Percentiles rank a stretch among this genome's conserved stretches.
Evolutionary conservation across 371 early-diverging fungal species (phyloP).

Genomic region (Apophysomyces trapeziformis): DNA sequence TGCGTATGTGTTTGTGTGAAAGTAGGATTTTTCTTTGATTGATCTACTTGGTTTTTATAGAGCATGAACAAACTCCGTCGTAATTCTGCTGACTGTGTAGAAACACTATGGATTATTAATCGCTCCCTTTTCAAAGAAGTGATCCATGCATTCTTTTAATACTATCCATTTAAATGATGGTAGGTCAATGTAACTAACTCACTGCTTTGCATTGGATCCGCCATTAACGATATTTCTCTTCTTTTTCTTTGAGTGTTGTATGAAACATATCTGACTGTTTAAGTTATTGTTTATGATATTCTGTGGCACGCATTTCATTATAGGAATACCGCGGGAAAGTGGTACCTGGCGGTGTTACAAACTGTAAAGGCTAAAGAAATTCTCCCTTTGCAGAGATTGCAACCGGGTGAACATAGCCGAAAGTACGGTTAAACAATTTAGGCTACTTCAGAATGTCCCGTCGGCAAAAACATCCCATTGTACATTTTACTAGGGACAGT

Average conservation of each 20-base stretch:
- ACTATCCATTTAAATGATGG: too few species aligned
- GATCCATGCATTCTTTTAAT: too few species aligned
- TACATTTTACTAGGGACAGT: background rate
- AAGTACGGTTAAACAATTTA: background rate
- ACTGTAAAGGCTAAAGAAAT: background rate
- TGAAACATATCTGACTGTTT: too few species aligned
- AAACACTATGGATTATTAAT: constrained; percentile 1
- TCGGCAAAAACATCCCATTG: constrained; percentile 6
- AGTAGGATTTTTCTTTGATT: background rate
- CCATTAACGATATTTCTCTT: too few species aligned
- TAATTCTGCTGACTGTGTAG: constrained; percentile 1
- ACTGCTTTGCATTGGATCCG: too few species aligned
- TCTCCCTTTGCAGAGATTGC: too few species aligned
- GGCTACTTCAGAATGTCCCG: constrained; percentile 7
- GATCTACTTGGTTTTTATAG: background rate
- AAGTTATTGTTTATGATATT: too few species aligned
- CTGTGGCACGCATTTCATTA: background rate
- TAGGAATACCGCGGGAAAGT: background rate
- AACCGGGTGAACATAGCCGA: background rate
- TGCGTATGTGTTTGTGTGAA: background rate
- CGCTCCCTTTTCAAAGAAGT: background rate
- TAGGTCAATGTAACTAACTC: too few species aligned
- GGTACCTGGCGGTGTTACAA: background rate
- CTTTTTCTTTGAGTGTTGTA: too few species aligned
- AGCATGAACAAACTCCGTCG: constrained; percentile 1